These are phyloP conservation scores for Saturnispora sekii DNA, from an alignment of 805 yeast species.

Conservation along the genomic window DNA sequence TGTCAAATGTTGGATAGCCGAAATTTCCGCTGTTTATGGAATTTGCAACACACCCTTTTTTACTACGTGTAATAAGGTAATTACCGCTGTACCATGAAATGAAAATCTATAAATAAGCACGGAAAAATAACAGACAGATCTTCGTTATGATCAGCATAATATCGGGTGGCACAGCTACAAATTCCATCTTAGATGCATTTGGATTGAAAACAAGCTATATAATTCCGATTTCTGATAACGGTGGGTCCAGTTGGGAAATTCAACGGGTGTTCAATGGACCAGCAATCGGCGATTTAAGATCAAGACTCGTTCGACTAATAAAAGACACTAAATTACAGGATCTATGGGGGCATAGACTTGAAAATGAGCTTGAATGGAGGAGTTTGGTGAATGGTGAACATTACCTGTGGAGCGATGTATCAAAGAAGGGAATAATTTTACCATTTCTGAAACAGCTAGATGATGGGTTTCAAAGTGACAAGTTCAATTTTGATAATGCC, in stretches of 20 bases:
- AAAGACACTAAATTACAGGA: conserved; percentile 32
- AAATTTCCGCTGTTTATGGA: too few species aligned
- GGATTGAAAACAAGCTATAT: conserved; percentile 40
- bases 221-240: conserved; percentile 84
- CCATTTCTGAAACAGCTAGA: conserved; percentile 74
- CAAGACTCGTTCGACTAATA: conserved; percentile 66
- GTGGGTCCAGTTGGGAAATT: conserved; percentile 89
- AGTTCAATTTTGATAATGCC: conserved; percentile 67
- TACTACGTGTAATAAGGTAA: too few species aligned
- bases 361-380: conserved; percentile 49
- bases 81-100: too few species aligned
- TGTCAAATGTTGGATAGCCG: too few species aligned
- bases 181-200: conserved; percentile 57
- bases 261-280: conserved; percentile 86
- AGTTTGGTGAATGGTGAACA: conserved; percentile 73
- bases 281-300: conserved; percentile 87
- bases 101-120: too few species aligned
- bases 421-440: conserved; percentile 59
- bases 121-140: not conserved
- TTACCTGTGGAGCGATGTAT: conserved; percentile 51
- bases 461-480: conserved; percentile 57
- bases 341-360: not conserved
- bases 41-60: too few species aligned
- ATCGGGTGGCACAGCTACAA: conserved; percentile 88
- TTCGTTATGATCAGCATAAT: conserved; percentile 24